Percentiles rank a stretch among this genome's conserved stretches.
Conservation (phyloP, 2,329 filamentous ascomycete genomes). For the Fusarium siculi region DNA sequence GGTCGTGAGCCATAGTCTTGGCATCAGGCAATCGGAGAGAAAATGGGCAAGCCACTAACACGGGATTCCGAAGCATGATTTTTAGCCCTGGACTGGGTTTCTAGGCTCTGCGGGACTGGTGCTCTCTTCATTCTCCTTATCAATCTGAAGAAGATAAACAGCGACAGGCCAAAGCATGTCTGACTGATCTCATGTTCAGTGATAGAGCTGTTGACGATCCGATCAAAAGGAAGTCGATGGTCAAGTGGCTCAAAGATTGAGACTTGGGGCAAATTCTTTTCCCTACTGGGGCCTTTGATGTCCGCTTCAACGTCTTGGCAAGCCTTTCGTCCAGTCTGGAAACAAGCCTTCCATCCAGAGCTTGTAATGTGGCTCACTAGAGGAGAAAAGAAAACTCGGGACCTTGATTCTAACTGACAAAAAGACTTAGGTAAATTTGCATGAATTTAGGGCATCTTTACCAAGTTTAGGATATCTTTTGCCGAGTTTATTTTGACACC, state of each 20-base stretch:
- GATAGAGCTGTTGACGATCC: background rate
- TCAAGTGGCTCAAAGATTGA: background rate
- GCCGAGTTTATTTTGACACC: no score
- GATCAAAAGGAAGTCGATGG: background rate
- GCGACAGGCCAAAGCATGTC: background rate
- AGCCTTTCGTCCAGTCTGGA: background rate
- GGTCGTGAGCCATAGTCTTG: background rate
- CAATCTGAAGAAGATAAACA: background rate
- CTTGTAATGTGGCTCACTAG: background rate
- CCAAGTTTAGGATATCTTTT: no score
- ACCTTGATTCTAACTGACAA: background rate
- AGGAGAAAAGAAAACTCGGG: background rate
- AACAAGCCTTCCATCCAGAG: background rate
- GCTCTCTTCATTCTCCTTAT: background rate
- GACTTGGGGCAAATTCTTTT: background rate
- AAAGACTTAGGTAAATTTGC: no score
- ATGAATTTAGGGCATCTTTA: no score
- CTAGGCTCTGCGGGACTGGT: background rate
- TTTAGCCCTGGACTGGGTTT: background rate
- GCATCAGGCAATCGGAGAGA: background rate
- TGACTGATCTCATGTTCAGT: background rate
- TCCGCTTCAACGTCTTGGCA: constrained; percentile 4
- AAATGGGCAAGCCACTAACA: background rate
- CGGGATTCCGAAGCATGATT: background rate
- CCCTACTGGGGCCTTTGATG: background rate